Base-by-base conservation (phyloP, 495 filamentous ascomycete species). In the Darksidea phi region DNA sequence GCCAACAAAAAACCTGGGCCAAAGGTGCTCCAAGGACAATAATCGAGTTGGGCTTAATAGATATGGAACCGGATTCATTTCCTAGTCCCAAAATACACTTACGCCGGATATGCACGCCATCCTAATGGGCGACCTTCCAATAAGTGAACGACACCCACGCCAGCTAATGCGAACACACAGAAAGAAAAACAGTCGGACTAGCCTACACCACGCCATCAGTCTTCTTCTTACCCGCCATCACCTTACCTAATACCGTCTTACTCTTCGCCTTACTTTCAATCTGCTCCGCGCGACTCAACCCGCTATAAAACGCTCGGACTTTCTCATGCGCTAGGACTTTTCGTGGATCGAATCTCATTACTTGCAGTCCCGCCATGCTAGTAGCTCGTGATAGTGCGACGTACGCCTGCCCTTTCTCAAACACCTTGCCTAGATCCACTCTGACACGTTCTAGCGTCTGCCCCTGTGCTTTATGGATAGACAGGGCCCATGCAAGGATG, bases 401-500 rank as follows among this genome's bases (percentile, higher is more conserved):
- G 68, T 93, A 93, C 1, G 85, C 88, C 67, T 92, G 94, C 0
- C 94, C 94, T 72, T 96, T 97, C 72, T 97, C 94, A 67, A 98
- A 98, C 8, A 94, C 90, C 64, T 80, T 86, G 15, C 90, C 90
- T 0, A 98, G 79, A 67, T 97, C 91, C 6, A 98, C 92, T 72
- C 95, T 96, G 48, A 97, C 95, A 15, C 94, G 81, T 69, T 96
- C 91, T 45, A 98, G 78, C 13, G 94, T 97, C 70, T 97, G 95
- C 0, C 94, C 94, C 71, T 98, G 94, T 8, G 95, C 94, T 75
- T 98, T 98, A 78, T 98, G 94, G 62, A 98, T 97, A 1, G 90
- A 95, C 15, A 98, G 76, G 13, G 94, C 95, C 94, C 94, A 97
- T 1, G 94, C 94, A 11, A 98, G 80, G 52, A 97, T 97, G 32